Percentiles rank a stretch among this genome's conserved stretches.
phyloP scores from a whole-genome alignment of 108 stramenopile species.

The Cyclotella choctawhatcheeana region DNA sequence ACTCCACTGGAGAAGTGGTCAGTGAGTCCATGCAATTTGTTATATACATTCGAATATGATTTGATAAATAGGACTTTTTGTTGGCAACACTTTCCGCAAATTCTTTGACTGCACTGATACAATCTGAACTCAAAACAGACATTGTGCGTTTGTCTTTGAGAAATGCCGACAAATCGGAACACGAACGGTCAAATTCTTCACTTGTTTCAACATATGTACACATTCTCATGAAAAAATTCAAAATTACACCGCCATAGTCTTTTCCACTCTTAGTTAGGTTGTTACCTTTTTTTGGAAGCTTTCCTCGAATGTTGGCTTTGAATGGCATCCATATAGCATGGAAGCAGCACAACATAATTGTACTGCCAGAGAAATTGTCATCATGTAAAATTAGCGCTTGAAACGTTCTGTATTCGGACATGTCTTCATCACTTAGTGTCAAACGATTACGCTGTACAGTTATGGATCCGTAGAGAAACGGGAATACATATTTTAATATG shows the following conservation, averaged over 20 bases:
- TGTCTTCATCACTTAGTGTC: constrained; percentile 14
- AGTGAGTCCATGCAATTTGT: constrained; percentile 3
- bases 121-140: background rate
- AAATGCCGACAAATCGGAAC: background rate
- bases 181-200: background rate
- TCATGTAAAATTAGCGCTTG: background rate
- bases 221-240: background rate
- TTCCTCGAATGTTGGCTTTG: background rate
- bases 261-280: background rate
- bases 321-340: constrained; percentile 16
- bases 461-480: background rate
- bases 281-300: background rate
- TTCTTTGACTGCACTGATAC: background rate
- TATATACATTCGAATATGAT: background rate
- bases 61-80: background rate
- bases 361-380: background rate
- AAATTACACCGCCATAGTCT: background rate
- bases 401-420: background rate
- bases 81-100: background rate
- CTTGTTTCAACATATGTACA: background rate
- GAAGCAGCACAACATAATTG: constrained; percentile 4
- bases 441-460: constrained; percentile 3
- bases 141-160: background rate
- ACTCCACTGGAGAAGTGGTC: background rate
- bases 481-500: constrained; percentile 4